Evolutionary conservation across 2,329 filamentous ascomycete genomes (phyloP), one percentile per base, ranked within the genome.

Genomic region (Colletotrichum chrysophilum): DNA sequence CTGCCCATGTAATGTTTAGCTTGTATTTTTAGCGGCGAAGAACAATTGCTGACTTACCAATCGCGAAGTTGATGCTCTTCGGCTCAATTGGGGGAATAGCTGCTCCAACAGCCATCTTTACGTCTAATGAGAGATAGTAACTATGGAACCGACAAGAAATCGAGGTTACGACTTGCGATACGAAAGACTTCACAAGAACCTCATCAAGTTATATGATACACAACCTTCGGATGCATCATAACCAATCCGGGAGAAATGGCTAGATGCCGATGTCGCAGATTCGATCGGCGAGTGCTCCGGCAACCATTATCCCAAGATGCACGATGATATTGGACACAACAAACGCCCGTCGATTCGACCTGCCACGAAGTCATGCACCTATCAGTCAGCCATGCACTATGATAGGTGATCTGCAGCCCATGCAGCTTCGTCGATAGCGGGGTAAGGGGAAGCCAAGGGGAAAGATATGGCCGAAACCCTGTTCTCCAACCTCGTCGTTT

Each of bases 11-110:
- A 24, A 7, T 24, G 5, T 7, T 52, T 4, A 52, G 43, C 12
- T 13, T 0, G 10, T 0, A 21, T 0, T 0, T 52, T 0, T 52
- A 24, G 43, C 43, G 6, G 0, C 0, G 43, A 52, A 52, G 10
- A 52, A 21, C 43, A 52, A 7, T 13, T 0, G 0, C 6, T 21
- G 43, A 30, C 56, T 18, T 60, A 60, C 56, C 56, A 0, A 60
- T 60, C 56, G 56, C 56, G 56, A 60, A 60, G 16, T 60, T 60
- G 0, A 60, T 60, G 28, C 56, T 60, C 56, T 60, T 60, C 28
- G 56, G 56, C 56, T 60, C 26, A 32, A 60, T 60, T 3, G 0
- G 9, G 4, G 16, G 56, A 30, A 21, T 2, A 0, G 26, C 9
- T n/a, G 26, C 1, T 0, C 56, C 56, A 30, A 32, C 2, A 12